Base-by-base conservation (phyloP, 176 grass and related monocot species). In the Oryza glumipatula region DNA sequence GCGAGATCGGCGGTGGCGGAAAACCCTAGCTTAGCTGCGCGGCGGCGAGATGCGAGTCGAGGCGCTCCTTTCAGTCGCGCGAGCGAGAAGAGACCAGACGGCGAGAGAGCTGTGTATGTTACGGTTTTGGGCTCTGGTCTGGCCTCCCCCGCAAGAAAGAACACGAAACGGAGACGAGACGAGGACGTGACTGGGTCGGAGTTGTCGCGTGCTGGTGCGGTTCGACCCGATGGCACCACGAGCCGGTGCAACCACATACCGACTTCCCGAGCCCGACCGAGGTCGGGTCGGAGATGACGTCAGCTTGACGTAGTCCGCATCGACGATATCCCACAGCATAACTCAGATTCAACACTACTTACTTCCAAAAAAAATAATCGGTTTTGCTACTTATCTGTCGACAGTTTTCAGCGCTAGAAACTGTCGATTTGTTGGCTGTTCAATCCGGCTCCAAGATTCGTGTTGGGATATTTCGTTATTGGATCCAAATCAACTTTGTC, bases 221-320 rank as follows among this genome's bases (percentile, higher is more conserved):
- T 17, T 58, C 54, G 54, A 58, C 54, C 54, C 54, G 54, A 58
- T 58, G 68, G 36, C 41, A 48, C 11, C 9, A 86, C 13, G 36
- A 92, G 84, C 48, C 76, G 83, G 56, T 94, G 88, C 14, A 87
- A 65, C 94, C 94, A 97, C 74, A 90, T 78, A 3, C 43, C 39
- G 36, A 38, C 36, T 38, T 9, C 94, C 94, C 92, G 1, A 90
- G 88, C 7, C 70, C 66, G 15, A 97, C 56, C 9, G 45, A 47
- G 45, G 2, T 3, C 49, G 14, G 14, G 68, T 88, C 94, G 1
- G 88, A 88, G 39, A 90, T 33, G 68, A 79, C 83, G 43, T 44
- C 43, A 44, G 43, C 39, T 8, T 41, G 39, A 41, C 39, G 39
- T 39, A 39, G 38, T 36, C 35, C 35, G 35, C 3, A 38, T 38